Evolutionary conservation across 345 rosid species (phyloP), one percentile per base, ranked within the genome.

Genomic region (Eutrema heterophyllum): DNA sequence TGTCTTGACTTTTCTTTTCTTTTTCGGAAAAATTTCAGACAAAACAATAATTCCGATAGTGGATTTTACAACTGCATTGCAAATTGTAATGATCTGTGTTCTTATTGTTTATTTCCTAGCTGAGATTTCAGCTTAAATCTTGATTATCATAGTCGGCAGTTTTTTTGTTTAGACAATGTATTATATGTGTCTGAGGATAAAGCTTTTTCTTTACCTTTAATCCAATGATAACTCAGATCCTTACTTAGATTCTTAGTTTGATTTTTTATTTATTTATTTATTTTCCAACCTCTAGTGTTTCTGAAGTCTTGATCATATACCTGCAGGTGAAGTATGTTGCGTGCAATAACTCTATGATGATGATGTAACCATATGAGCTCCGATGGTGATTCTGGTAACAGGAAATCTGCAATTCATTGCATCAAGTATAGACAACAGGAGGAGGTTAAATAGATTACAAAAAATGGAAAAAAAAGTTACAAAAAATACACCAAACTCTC

Each of bases 401-500:
- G 9, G 14, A 48, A n/a, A n/a, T n/a, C n/a, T n/a, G n/a, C n/a
- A 60, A 74, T 16, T 40, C 21, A 36, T 52, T 21, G 35, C 24
- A 56, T 48, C 55, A 40, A 50, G 26, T 46, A 9, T 1, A 16
- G 12, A 65, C 40, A n/a, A 40, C 18, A n/a, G n/a, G n/a, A n/a
- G n/a, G n/a, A n/a, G n/a, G n/a, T n/a, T n/a, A n/a, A n/a, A n/a
- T n/a, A n/a, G n/a, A n/a, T n/a, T n/a, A n/a, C n/a, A n/a, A n/a
- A n/a, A n/a, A n/a, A n/a, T n/a, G 80, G 72, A 50, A 15, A 64
- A 77, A 7, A 49, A 38, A 39, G n/a, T 71, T 60, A 14, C 59
- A 12, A 70, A 51, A 55, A 84, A 73, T 61, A 79, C 57, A 70
- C 51, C 11, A 57, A 70, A 61, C 53, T 83, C 76, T 43, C 65